Percentiles rank a stretch among this genome's conserved stretches.
Conservation (phyloP, 345 rosid species). For the Eucalyptus pauciflora region DNA sequence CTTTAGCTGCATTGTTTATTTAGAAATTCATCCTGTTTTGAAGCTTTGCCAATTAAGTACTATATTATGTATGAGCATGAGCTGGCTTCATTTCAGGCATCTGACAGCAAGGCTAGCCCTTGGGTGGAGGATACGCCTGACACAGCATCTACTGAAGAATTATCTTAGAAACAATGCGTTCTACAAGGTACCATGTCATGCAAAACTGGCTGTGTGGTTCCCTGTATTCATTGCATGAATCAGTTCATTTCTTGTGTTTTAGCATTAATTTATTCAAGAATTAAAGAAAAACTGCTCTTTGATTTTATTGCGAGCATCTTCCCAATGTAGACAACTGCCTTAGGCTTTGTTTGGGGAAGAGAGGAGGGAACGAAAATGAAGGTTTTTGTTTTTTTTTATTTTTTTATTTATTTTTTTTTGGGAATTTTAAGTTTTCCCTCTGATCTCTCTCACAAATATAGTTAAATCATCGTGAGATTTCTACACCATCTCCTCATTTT, state of each 20-base stretch:
- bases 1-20: neutral
- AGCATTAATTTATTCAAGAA: neutral
- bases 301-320: neutral
- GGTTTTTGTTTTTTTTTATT: neutral
- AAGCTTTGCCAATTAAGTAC: neutral
- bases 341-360: neutral
- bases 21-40: neutral
- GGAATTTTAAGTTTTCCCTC: neutral
- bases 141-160: conserved; percentile 76
- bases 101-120: conserved; percentile 78
- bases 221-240: neutral
- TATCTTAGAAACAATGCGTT: conserved; percentile 91
- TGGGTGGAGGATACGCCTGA: conserved; percentile 93
- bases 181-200: conserved; percentile 58
- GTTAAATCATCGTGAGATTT: neutral
- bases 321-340: neutral
- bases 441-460: neutral
- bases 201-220: neutral
- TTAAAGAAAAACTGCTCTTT: neutral
- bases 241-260: neutral
- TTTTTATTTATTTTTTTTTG: no score
- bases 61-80: neutral
- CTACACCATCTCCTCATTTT: neutral
- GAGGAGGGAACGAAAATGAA: neutral
- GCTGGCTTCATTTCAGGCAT: conserved; percentile 39